These are phyloP conservation scores for Septoria petroselini DNA, from an alignment of 2,329 filamentous ascomycete species.

Conservation along the genomic window DNA sequence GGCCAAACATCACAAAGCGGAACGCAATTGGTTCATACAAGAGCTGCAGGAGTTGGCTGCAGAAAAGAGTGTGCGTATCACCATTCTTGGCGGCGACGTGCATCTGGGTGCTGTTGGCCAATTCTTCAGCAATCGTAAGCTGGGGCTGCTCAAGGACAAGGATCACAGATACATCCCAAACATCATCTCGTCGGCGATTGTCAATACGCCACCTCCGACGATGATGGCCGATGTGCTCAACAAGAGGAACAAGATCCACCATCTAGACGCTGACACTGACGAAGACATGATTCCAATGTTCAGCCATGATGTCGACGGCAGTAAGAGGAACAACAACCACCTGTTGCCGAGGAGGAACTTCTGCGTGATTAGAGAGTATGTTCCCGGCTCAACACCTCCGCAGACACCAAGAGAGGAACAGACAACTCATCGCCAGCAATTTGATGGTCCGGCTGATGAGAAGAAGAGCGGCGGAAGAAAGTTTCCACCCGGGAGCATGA, in stretches of 20 bases:
- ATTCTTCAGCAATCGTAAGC: slow-evolving; percentile 88
- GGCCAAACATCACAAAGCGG: slow-evolving; percentile 86
- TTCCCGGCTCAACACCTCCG: slow-evolving; percentile 71
- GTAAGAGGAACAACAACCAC: slow-evolving; percentile 83
- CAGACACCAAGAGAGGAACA: slow-evolving; percentile 53
- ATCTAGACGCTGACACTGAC: slow-evolving; percentile 69
- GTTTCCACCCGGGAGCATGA: slow-evolving; percentile 37
- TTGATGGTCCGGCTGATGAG: slow-evolving; percentile 16
- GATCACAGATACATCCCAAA: slow-evolving; percentile 98
- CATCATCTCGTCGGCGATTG: slow-evolving; percentile 88
- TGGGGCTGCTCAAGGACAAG: slow-evolving; percentile 73
- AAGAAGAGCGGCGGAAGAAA: slow-evolving; percentile 21
- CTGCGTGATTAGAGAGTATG: slow-evolving; percentile 86
- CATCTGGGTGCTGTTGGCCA: slow-evolving; percentile 89
- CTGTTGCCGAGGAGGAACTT: slow-evolving; percentile 89
- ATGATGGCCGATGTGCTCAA: slow-evolving; percentile 89
- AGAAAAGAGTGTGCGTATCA: slow-evolving; percentile 86
- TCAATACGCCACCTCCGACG: slow-evolving; percentile 83
- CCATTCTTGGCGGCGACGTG: slow-evolving; percentile 90
- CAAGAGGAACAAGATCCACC: slow-evolving; percentile 76
- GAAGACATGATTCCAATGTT: slow-evolving; percentile 97
- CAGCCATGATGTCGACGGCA: slow-evolving; percentile 81
- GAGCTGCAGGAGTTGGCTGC: slow-evolving; percentile 91
- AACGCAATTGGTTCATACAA: slow-evolving; percentile 81
- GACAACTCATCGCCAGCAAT: slow-evolving; percentile 12